Evolutionary conservation across 108 stramenopile genomes (phyloP).

Genomic region (Fragilaria radians): DNA sequence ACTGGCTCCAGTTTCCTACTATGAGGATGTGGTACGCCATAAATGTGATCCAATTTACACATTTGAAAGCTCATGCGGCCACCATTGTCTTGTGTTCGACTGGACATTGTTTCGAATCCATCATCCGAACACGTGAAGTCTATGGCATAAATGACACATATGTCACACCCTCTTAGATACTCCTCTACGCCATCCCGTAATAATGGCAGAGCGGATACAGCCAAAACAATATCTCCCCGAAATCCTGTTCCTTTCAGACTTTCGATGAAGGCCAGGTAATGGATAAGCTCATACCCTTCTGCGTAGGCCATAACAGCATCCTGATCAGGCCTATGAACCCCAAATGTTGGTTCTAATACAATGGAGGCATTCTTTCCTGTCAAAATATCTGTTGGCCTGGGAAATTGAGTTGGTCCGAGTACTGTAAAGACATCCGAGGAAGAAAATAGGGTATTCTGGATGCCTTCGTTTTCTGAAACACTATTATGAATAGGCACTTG

Average conservation of each 20-base stretch:
- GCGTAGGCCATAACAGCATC: constrained; percentile 61
- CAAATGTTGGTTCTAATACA: constrained; percentile 35
- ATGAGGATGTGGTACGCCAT: constrained; percentile 24
- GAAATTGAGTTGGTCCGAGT: constrained; percentile 7
- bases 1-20: constrained; percentile 20
- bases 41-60: constrained; percentile 41
- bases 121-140: constrained; percentile 49
- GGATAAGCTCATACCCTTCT: constrained; percentile 59
- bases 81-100: constrained; percentile 22
- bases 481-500: too few relatives aligned
- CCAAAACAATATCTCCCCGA: constrained; percentile 69
- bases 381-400: constrained; percentile 8
- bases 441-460: too few relatives aligned
- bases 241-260: constrained; percentile 53
- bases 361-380: not conserved
- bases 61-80: constrained; percentile 45
- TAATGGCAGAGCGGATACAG: constrained; percentile 36
- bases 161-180: constrained; percentile 45
- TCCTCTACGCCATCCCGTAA: constrained; percentile 49
- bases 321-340: constrained; percentile 39
- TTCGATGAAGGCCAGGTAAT: constrained; percentile 70
- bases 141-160: constrained; percentile 56
- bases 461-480: too few relatives aligned
- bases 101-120: constrained; percentile 21
- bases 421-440: not conserved